Evolutionary conservation across 106 monocot genomes (phyloP).

Genomic region (Dendrobium catenatum): DNA sequence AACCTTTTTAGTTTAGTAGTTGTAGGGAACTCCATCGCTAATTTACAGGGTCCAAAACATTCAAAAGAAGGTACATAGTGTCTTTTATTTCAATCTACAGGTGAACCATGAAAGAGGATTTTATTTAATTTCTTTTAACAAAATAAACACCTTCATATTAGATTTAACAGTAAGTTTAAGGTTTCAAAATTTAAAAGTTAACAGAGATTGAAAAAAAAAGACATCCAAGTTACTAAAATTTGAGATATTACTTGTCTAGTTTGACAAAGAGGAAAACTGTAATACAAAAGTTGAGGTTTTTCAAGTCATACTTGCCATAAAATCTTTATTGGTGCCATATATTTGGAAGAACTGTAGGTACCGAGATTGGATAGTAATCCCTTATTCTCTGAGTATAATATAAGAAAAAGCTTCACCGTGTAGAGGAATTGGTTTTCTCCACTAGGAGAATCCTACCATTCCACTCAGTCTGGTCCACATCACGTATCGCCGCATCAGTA

Average conservation of each 20-base stretch:
- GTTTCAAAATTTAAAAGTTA: too few relatives aligned
- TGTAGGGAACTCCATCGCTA: too few relatives aligned
- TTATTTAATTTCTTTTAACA: too few relatives aligned
- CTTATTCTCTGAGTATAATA: background rate
- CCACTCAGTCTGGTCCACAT: constrained; percentile 64
- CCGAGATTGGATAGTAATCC: constrained; percentile 1
- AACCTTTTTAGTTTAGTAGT: too few relatives aligned
- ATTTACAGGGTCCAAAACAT: too few relatives aligned
- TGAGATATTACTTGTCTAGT: background rate
- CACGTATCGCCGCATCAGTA: constrained; percentile 69
- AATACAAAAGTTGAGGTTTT: background rate
- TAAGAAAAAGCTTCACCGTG: constrained; percentile 23
- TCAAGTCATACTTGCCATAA: constrained; percentile 28
- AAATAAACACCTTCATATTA: too few relatives aligned
- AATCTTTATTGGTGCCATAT: constrained; percentile 13
- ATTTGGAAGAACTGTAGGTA: constrained; percentile 10
- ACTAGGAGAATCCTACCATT: constrained; percentile 59
- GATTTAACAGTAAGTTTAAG: too few relatives aligned
- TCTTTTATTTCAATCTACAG: too few relatives aligned
- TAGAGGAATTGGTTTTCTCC: constrained; percentile 58
- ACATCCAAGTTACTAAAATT: background rate
- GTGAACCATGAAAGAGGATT: too few relatives aligned
- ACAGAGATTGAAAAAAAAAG: background rate
- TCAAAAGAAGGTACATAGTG: too few relatives aligned
- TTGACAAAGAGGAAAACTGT: background rate